phyloP scores from a whole-genome alignment of 495 filamentous ascomycete species.

The Tuber indicum region DNA sequence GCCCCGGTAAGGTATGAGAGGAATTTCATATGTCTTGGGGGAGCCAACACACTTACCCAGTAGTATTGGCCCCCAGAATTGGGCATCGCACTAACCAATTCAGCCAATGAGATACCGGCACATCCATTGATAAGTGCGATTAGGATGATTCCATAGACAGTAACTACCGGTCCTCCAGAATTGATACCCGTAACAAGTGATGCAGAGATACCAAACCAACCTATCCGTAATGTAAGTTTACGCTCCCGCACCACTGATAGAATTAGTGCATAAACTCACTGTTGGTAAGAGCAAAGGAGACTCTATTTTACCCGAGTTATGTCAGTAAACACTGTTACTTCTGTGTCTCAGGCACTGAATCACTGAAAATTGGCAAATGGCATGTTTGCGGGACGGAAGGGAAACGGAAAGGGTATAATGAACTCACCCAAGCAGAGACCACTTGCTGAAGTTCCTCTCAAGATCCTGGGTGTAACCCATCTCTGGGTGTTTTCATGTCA shows the following conservation, averaged over 20 bases:
- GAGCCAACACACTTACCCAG: conserved; percentile 57
- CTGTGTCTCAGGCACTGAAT: not conserved
- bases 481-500: conserved; percentile 35
- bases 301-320: conserved; percentile 11
- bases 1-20: conserved; percentile 54
- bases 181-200: conserved; percentile 56
- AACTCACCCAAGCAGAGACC: conserved; percentile 50
- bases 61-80: conserved; percentile 61
- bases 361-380: not conserved
- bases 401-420: not conserved
- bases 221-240: conserved; percentile 1
- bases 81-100: conserved; percentile 55
- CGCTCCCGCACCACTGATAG: not conserved
- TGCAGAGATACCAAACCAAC: conserved; percentile 57
- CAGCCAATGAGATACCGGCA: conserved; percentile 52
- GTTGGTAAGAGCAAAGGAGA: conserved; percentile 59
- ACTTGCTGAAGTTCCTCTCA: conserved; percentile 54
- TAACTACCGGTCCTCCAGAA: conserved; percentile 55
- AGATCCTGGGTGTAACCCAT: conserved; percentile 59
- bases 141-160: conserved; percentile 57
- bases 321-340: not conserved
- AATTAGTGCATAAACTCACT: conserved; percentile 25
- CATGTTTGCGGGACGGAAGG: not conserved
- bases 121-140: conserved; percentile 52
- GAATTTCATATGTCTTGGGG: conserved; percentile 50